Evolutionary conservation across 129 eudicot genomes (phyloP), one percentile per base, ranked within the genome.

Genomic region (Flaveria linearis): DNA sequence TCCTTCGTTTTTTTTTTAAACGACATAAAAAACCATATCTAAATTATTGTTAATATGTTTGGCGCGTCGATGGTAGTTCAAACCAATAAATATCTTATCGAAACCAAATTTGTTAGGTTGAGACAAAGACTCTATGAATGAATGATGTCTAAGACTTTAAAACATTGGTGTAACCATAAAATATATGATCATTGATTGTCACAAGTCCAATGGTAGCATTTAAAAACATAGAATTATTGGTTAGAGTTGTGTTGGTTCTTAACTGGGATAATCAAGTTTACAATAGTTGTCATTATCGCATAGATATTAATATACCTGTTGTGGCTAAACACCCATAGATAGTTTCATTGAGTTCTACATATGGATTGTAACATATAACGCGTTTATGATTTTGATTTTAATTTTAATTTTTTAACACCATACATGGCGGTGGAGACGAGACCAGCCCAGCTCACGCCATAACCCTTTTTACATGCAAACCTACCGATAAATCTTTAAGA

Each of bases 161-260:
- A 62, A 28, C 68, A 62, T 62, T 8, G 16, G 16, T 58, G 25
- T 58, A 23, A 58, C 65, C 25, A 58, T 58, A 57, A 56, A 57
- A 18, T 14, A 25, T 11, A 61, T 61, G 41, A 61, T 61, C 41
- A 61, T 26, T 61, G 68, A 62, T 62, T 60, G 68, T 26, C 68
- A 62, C 68, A 28, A 41, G 4, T 68, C 2, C 36, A 68, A 17
- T 15, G 28, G 56, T 68, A 16, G 18, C 39, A 68, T 4, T n/a
- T 23, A 42, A 52, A 58, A 69, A 69, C 12, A 57, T 70, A 42
- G 15, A 51, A 61, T 51, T 23, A 25, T 18, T 12, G 33, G 58
- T 47, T 69, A 69, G 33, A 26, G 33, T 25, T 57, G 63, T 78
- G 76, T 69, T 69, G 53, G 70, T 13, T 60, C 47, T 45, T 69